A percentile compares a stretch with the other conserved stretches of the same genome.
These are phyloP conservation scores for Bremia lactucae DNA, from an alignment of 352 stramenopile species.

Conservation along the genomic window DNA sequence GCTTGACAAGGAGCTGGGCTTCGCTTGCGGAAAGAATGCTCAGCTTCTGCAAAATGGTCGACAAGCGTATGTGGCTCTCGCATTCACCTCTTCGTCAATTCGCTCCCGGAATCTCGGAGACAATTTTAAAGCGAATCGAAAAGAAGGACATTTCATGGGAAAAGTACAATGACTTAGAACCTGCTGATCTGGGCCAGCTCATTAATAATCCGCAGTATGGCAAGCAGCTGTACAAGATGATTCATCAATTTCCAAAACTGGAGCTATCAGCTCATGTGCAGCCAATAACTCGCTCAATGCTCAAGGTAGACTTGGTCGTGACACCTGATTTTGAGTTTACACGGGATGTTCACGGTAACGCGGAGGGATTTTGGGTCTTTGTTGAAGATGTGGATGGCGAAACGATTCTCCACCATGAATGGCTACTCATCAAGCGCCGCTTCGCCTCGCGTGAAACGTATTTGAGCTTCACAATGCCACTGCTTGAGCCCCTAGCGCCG, in stretches of 20 bases:
- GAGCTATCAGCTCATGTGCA: conserved; percentile 95
- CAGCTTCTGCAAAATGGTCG: conserved; percentile 98
- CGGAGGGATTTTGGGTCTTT: conserved; percentile 96
- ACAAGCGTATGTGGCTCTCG: conserved; percentile 95
- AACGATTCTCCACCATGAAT: conserved; percentile 97
- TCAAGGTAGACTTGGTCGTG: conserved; percentile 93
- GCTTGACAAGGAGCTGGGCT: conserved; percentile 92
- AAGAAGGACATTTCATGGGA: conserved; percentile 98
- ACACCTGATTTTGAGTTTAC: conserved; percentile 97
- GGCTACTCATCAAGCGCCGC: conserved; percentile 88
- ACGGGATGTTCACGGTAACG: conserved; percentile 91
- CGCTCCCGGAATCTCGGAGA: conserved; percentile 85
- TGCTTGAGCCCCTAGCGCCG: conserved; percentile 96
- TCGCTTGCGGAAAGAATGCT: conserved; percentile 91
- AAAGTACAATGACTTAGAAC: conserved; percentile 94
- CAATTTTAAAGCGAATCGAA: conserved; percentile 95
- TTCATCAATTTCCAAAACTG: conserved; percentile 97
- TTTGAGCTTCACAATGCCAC: conserved; percentile 92
- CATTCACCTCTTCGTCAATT: conserved; percentile 98
- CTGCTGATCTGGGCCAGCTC: conserved; percentile 94
- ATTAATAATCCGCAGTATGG: conserved; percentile 97
- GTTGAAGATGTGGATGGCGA: conserved; percentile 98
- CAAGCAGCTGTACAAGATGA: conserved; percentile 95
- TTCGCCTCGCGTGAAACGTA: conserved; percentile 77
- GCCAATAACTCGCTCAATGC: conserved; percentile 95